phyloP scores from a whole-genome alignment of 177 flowering plant genomes.

The Viscum album region DNA sequence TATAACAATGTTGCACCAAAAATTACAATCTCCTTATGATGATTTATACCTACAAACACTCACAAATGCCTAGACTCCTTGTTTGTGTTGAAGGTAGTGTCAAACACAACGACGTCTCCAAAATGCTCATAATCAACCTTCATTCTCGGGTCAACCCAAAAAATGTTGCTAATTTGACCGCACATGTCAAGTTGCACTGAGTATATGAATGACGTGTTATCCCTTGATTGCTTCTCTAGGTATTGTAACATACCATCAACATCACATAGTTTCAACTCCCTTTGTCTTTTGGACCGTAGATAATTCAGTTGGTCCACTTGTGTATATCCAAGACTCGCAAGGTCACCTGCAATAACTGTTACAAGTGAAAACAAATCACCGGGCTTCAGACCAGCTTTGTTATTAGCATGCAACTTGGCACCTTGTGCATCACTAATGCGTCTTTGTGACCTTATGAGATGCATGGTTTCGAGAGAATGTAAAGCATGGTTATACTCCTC shows the following conservation, averaged over 20 bases:
- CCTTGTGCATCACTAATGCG: background rate
- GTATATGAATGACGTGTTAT: background rate
- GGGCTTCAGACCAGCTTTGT: background rate
- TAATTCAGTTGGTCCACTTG: background rate
- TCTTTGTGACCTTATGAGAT: background rate
- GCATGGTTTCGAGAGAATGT: background rate
- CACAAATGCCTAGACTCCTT: background rate
- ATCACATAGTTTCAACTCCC: background rate
- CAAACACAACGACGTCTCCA: background rate
- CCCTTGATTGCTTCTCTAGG: background rate
- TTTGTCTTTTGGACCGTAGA: background rate
- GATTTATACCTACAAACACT: background rate
- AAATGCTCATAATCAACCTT: background rate
- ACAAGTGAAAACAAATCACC: background rate
- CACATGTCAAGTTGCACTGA: background rate
- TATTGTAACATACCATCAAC: background rate
- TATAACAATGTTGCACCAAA: background rate
- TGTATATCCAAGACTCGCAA: background rate
- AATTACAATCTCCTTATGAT: background rate
- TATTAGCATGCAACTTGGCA: background rate
- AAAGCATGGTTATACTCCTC: background rate
- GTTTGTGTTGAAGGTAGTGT: background rate
- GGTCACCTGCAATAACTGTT: background rate
- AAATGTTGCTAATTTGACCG: background rate
- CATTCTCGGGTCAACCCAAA: slow-evolving; percentile 1